phyloP scores from a whole-genome alignment of 2,329 filamentous ascomycete genomes.

The Exophiala lecanii-corni region DNA sequence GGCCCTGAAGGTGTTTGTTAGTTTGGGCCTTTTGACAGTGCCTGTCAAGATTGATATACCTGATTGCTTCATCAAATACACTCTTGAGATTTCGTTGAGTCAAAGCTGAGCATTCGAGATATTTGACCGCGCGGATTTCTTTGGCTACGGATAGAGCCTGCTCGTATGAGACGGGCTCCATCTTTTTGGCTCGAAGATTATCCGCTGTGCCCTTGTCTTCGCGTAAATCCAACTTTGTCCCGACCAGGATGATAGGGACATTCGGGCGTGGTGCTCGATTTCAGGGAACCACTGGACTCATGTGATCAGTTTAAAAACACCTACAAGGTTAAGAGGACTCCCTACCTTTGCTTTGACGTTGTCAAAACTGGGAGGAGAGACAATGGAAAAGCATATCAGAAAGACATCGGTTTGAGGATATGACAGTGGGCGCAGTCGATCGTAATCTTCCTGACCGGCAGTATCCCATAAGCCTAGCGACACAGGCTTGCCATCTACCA shows the following conservation, averaged over 20 bases:
- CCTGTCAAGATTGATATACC: conserved; percentile 56
- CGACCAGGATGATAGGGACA: conserved; percentile 93
- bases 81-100: conserved; percentile 97
- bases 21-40: too few species aligned
- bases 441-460: conserved; percentile 97
- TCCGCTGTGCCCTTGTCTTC: conserved; percentile 81
- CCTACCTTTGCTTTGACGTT: conserved; percentile 97
- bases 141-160: conserved; percentile 84
- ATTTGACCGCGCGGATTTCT: conserved; percentile 94
- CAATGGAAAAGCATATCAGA: conserved; percentile 96
- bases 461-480: conserved; percentile 98
- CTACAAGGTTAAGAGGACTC: background rate
- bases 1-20: too few species aligned
- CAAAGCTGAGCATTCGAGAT: conserved; percentile 93
- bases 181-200: conserved; percentile 80
- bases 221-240: conserved; percentile 92
- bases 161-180: conserved; percentile 95
- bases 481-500: conserved; percentile 98
- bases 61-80: conserved; percentile 97
- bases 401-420: conserved; percentile 99
- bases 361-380: conserved; percentile 95
- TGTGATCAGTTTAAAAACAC: conserved; percentile 7
- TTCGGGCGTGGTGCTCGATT: conserved; percentile 95
- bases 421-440: conserved; percentile 86
- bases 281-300: conserved; percentile 84